A percentile compares a stretch with the other conserved stretches of the same genome.
These are phyloP conservation scores for Tephrocybe sp. DNA, from an alignment of 768 basidiomycete genomes.

Conservation along the genomic window DNA sequence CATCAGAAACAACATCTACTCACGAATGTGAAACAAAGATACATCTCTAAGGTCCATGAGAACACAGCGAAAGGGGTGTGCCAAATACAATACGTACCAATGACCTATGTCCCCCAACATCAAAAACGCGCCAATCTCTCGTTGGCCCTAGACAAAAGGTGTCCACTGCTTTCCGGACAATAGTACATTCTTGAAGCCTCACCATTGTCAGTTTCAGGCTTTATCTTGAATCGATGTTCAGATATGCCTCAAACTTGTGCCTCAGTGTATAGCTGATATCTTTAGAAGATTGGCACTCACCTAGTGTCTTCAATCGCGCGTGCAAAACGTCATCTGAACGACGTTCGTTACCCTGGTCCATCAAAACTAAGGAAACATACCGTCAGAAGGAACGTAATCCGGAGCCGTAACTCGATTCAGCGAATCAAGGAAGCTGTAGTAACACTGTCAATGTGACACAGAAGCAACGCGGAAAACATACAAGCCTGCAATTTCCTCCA, in stretches of 20 bases:
- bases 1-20: background rate
- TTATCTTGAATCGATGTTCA: conserved; percentile 68
- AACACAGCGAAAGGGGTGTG: background rate
- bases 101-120: conserved; percentile 65
- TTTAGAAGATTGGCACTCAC: conserved; percentile 20
- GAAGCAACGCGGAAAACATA: conserved; percentile 23
- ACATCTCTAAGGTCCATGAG: conserved; percentile 15
- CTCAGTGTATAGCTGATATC: background rate
- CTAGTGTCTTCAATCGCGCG: conserved; percentile 61
- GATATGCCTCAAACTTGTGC: conserved; percentile 47
- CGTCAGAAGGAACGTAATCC: conserved; percentile 67
- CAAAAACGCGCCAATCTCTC: conserved; percentile 45
- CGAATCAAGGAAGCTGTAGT: conserved; percentile 62
- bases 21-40: background rate
- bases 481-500: conserved; percentile 75
- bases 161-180: background rate
- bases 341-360: background rate
- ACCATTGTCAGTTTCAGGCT: conserved; percentile 26
- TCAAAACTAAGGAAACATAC: conserved; percentile 29
- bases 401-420: conserved; percentile 58
- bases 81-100: conserved; percentile 39
- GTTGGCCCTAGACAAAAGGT: conserved; percentile 18
- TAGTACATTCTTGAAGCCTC: conserved; percentile 11
- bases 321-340: conserved; percentile 65
- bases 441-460: conserved; percentile 21